Conservation (phyloP, 2,329 filamentous ascomycete species). For the Colletotrichum costaricense region DNA sequence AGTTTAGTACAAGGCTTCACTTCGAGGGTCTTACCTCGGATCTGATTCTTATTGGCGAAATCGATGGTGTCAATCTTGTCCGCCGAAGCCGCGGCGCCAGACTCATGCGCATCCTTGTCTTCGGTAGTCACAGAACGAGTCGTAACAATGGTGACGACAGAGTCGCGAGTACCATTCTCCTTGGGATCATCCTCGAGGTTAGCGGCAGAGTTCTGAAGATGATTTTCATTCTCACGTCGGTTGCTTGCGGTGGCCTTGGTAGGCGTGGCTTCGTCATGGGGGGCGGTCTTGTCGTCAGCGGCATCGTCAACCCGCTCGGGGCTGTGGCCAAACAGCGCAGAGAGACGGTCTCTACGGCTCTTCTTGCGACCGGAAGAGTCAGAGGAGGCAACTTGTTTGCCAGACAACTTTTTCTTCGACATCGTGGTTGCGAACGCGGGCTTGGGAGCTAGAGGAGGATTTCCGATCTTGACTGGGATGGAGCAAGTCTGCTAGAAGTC, state of each 20-base stretch:
- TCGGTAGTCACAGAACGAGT: neutral
- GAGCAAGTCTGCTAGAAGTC: neutral
- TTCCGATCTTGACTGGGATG: neutral
- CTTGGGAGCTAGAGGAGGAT: neutral
- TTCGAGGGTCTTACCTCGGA: neutral
- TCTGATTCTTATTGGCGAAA: neutral
- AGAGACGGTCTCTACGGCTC: constrained; percentile 4
- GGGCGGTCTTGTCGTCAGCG: neutral
- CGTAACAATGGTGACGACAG: neutral
- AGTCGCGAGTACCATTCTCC: neutral
- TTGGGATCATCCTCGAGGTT: neutral
- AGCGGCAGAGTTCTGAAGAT: neutral
- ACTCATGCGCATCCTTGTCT: neutral
- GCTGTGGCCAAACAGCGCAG: constrained; percentile 11
- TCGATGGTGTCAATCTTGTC: neutral
- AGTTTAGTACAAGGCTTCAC: neutral
- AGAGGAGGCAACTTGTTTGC: neutral
- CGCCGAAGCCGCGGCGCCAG: neutral
- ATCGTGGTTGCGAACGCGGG: neutral
- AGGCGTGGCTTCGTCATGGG: neutral
- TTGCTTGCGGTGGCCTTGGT: neutral
- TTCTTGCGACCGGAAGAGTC: neutral
- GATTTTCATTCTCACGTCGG: neutral
- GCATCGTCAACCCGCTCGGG: neutral
- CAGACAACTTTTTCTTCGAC: neutral